These are phyloP conservation scores for Paramyrothecium sp. DNA, from an alignment of 2,329 filamentous ascomycete species.

Conservation along the genomic window DNA sequence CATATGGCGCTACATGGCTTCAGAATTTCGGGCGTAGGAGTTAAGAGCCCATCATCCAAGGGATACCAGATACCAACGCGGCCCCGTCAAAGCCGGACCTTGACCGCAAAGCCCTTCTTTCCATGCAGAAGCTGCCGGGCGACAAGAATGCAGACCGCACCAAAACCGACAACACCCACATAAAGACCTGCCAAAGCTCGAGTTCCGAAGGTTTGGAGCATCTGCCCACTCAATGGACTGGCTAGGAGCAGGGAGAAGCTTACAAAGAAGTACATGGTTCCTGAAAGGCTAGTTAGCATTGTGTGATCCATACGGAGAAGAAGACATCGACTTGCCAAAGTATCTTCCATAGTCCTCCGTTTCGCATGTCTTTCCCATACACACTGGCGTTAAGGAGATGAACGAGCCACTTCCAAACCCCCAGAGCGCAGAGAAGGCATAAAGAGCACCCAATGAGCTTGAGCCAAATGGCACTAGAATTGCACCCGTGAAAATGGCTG, in stretches of 20 bases:
- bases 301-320: too few species aligned
- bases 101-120: not conserved
- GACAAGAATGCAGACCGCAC: constrained; percentile 27
- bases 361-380: constrained; percentile 43
- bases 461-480: constrained; percentile 45
- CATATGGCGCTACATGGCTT: too few species aligned
- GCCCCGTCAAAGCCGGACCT: not conserved
- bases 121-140: constrained; percentile 22
- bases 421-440: constrained; percentile 43
- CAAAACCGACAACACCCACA: constrained; percentile 36
- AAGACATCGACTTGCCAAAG: constrained; percentile 19
- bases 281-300: constrained; percentile 7
- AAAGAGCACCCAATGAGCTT: constrained; percentile 34
- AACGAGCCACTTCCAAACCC: constrained; percentile 48
- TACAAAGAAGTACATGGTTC: constrained; percentile 44
- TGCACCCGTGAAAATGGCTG: constrained; percentile 37
- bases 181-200: constrained; percentile 44
- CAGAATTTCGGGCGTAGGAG: too few species aligned
- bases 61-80: too few species aligned
- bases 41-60: too few species aligned
- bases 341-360: constrained; percentile 45
- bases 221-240: constrained; percentile 42
- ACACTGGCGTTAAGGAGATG: constrained; percentile 26
- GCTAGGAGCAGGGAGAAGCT: constrained; percentile 43
- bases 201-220: constrained; percentile 43